These are phyloP conservation scores for Fusarium veterinarium DNA, from an alignment of 2,329 filamentous ascomycete genomes.

Conservation along the genomic window DNA sequence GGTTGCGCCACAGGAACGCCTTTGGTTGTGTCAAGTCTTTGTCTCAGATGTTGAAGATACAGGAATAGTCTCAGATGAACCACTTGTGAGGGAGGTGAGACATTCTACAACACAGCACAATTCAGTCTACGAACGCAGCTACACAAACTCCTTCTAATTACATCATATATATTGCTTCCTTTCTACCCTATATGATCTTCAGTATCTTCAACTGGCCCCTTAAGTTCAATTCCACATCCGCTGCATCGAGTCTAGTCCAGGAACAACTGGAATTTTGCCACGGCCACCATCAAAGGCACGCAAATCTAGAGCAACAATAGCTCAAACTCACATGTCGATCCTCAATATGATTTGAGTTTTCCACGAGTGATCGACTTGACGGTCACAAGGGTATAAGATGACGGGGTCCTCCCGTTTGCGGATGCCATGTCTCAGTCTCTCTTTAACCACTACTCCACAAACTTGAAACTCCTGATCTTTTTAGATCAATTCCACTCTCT, in stretches of 20 bases:
- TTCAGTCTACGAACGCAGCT: rapidly evolving
- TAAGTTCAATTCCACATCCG: not conserved
- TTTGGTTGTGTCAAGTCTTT: not conserved
- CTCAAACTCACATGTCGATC: slow-evolving; percentile 1
- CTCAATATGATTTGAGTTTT: not conserved
- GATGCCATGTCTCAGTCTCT: slow-evolving; percentile 16
- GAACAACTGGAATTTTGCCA: slow-evolving; percentile 35
- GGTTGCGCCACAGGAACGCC: not conserved
- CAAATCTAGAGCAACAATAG: slow-evolving; percentile 21
- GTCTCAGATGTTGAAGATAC: not conserved
- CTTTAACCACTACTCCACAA: slow-evolving; percentile 15
- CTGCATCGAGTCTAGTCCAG: slow-evolving; percentile 29
- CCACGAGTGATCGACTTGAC: too few relatives aligned
- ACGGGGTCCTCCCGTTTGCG: not conserved
- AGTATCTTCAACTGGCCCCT: rapidly evolving
- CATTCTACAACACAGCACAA: not conserved
- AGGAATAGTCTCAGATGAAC: not conserved
- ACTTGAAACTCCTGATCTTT: slow-evolving; percentile 17
- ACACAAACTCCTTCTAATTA: rapidly evolving
- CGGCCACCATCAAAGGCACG: not conserved
- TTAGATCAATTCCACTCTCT: slow-evolving; percentile 21
- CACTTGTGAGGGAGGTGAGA: not conserved
- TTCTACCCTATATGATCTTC: rapidly evolving
- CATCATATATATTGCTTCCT: rapidly evolving
- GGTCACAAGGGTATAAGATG: slow-evolving; percentile 16